These are phyloP conservation scores for Starmerella davenportii DNA, from an alignment of 805 yeast genomes.

Conservation along the genomic window DNA sequence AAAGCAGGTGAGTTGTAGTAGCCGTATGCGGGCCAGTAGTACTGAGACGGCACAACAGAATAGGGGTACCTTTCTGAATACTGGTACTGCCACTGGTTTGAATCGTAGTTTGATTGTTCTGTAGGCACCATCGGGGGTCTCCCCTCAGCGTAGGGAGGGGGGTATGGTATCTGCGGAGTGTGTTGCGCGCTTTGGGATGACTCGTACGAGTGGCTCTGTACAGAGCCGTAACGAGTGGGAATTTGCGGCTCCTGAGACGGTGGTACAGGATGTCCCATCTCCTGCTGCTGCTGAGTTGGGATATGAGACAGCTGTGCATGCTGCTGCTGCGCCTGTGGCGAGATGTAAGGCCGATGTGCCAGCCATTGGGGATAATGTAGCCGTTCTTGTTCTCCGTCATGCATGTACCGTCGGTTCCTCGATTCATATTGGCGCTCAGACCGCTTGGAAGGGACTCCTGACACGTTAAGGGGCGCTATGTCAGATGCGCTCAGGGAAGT, in stretches of 20 bases:
- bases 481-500: neutral
- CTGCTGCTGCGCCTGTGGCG: no score
- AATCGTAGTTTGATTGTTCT: neutral
- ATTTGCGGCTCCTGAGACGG: no score
- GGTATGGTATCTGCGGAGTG: neutral
- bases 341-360: no score
- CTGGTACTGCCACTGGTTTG: neutral
- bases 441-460: no score
- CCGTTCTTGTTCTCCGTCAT: no score
- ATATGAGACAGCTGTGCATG: no score
- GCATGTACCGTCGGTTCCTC: no score
- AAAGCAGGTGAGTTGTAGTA: neutral
- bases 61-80: neutral
- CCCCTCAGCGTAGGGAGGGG: neutral
- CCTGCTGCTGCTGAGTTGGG: no score
- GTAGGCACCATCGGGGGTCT: neutral
- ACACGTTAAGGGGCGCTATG: neutral
- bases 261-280: no score
- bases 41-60: neutral
- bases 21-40: neutral
- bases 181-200: neutral
- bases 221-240: neutral
- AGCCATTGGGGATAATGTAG: no score
- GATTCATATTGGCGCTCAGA: no score
- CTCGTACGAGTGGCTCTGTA: no score